Evolutionary conservation across 2,329 filamentous ascomycete species (phyloP).

Genomic region (Microascus cirrosus): DNA sequence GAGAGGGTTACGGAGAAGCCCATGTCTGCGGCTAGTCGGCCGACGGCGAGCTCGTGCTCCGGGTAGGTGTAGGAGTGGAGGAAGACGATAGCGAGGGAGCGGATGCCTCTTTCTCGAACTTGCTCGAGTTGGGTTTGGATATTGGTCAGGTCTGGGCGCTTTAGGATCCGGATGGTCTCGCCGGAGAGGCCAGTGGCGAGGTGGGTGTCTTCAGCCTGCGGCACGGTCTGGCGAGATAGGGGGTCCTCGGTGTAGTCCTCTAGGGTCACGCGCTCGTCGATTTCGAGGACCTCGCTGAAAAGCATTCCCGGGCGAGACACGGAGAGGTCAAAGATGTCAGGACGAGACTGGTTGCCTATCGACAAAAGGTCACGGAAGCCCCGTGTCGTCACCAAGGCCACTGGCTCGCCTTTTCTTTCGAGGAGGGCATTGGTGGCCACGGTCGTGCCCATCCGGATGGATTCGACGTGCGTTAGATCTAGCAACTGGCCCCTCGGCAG

Average conservation of each 20-base stretch:
- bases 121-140: conserved; percentile 44
- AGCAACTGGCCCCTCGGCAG: conserved; percentile 20
- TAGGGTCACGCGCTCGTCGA: conserved; percentile 64
- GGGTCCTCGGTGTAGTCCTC: conserved; percentile 34
- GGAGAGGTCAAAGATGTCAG: conserved; percentile 62
- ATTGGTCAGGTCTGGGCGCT: conserved; percentile 40
- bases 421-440: conserved; percentile 69
- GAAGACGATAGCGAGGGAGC: conserved; percentile 44
- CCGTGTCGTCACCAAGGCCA: conserved; percentile 59
- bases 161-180: conserved; percentile 56
- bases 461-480: conserved; percentile 34
- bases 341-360: conserved; percentile 64
- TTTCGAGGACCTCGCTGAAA: conserved; percentile 58
- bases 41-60: conserved; percentile 36
- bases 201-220: too few species aligned
- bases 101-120: conserved; percentile 49
- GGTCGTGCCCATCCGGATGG: conserved; percentile 72
- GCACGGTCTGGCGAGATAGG: background rate
- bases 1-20: conserved; percentile 14
- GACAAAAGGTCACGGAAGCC: conserved; percentile 62
- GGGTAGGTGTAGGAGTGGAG: conserved; percentile 61
- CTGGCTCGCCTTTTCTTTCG: conserved; percentile 61
- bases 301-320: conserved; percentile 58
- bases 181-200: conserved; percentile 42
- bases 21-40: conserved; percentile 22